Percentiles rank a stretch among this genome's conserved stretches.
phyloP scores from a whole-genome alignment of 2,329 filamentous ascomycete species.

The Pezicula carpinea region DNA sequence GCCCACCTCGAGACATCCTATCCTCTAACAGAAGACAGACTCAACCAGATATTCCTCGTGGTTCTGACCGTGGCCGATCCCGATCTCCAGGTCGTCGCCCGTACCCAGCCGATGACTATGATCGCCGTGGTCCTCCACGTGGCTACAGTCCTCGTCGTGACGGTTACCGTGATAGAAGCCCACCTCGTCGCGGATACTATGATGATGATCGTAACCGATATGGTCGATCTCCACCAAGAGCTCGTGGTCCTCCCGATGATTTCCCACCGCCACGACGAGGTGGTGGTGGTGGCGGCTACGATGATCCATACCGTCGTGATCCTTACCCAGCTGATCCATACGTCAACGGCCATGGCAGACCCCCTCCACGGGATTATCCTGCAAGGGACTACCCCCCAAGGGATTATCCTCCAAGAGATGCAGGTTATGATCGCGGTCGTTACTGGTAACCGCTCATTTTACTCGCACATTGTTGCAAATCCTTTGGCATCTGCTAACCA shows the following conservation, averaged over 20 bases:
- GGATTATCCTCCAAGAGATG: constrained; percentile 11
- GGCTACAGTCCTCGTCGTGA: constrained; percentile 82
- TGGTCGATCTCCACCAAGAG: constrained; percentile 75
- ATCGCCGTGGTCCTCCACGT: constrained; percentile 74
- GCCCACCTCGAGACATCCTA: constrained; percentile 13
- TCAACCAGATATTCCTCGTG: constrained; percentile 68
- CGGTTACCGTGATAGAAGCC: constrained; percentile 84
- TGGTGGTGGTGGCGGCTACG: constrained; percentile 47
- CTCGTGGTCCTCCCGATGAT: constrained; percentile 67
- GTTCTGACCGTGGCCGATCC: constrained; percentile 62
- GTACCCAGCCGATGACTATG: constrained; percentile 72
- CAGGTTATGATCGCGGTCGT: constrained; percentile 27
- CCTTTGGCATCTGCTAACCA: background rate
- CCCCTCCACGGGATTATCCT: constrained; percentile 33
- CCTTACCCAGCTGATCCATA: constrained; percentile 60
- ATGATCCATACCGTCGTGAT: constrained; percentile 72
- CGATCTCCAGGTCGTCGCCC: constrained; percentile 70
- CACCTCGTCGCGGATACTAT: constrained; percentile 79
- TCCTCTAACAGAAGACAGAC: constrained; percentile 46
- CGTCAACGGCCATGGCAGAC: constrained; percentile 42
- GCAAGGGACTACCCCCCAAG: constrained; percentile 23
- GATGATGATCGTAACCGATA: constrained; percentile 73
- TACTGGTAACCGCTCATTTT: constrained; percentile 23
- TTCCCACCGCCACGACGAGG: constrained; percentile 65
- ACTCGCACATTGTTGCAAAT: background rate